Conservation (phyloP, 345 rosid genomes). For the Gossypium mustelinum region DNA sequence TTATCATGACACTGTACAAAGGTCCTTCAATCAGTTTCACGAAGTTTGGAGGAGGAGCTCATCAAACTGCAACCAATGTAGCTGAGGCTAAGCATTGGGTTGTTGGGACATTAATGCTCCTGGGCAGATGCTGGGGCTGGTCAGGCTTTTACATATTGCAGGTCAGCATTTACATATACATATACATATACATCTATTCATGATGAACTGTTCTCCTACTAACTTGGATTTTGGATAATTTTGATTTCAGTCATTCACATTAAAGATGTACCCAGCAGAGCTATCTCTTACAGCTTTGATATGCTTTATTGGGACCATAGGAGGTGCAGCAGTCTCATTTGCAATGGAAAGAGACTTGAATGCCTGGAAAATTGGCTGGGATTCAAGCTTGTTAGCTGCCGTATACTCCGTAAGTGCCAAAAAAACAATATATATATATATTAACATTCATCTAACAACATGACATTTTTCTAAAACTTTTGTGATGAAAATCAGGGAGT, state of each 20-base stretch:
- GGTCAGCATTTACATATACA: conserved; percentile 32
- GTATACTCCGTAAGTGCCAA: conserved; percentile 58
- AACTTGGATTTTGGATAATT: not conserved
- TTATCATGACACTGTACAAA: conserved; percentile 88
- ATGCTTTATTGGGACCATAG: conserved; percentile 63
- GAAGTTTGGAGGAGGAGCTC: conserved; percentile 25
- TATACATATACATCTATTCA: too few species aligned
- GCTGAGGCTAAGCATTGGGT: conserved; percentile 46
- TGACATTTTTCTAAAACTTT: not conserved
- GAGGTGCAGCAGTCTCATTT: conserved; percentile 52
- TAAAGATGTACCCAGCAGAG: conserved; percentile 89
- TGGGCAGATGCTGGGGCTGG: conserved; percentile 64
- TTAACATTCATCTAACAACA: too few species aligned
- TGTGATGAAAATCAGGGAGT: conserved; percentile 50
- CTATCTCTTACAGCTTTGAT: conserved; percentile 67
- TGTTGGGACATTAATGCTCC: conserved; percentile 56
- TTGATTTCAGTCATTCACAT: conserved; percentile 55
- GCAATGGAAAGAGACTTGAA: conserved; percentile 63
- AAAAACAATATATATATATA: not conserved
- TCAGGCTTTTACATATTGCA: conserved; percentile 78
- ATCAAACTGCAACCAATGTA: conserved; percentile 29
- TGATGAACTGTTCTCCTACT: not conserved
- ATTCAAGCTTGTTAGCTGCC: conserved; percentile 70
- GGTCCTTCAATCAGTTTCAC: conserved; percentile 72
- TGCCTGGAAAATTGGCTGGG: conserved; percentile 72